Evolutionary conservation across 1,284 basidiomycete genomes (phyloP).

Genomic region (Leccinum griseonigrum): DNA sequence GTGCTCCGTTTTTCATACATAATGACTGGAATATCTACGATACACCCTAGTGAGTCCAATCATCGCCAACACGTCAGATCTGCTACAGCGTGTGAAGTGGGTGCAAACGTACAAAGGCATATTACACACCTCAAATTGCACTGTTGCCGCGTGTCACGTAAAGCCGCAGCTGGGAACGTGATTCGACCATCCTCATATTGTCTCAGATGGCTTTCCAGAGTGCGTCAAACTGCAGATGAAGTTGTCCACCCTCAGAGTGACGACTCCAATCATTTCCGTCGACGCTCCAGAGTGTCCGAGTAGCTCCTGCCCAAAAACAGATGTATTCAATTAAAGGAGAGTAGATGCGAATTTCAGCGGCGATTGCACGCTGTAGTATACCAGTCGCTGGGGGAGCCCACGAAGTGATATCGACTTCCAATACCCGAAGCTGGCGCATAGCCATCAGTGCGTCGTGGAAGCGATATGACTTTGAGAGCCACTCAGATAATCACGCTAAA

Average conservation of each 20-base stretch:
- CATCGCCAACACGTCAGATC: constrained; percentile 20
- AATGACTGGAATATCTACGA: constrained; percentile 30
- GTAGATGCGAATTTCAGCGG: constrained; percentile 33
- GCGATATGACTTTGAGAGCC: constrained; percentile 23
- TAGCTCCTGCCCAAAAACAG: constrained; percentile 30
- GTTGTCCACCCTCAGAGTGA: constrained; percentile 27
- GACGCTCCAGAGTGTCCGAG: constrained; percentile 29
- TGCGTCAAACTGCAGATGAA: constrained; percentile 26
- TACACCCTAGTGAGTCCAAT: constrained; percentile 21
- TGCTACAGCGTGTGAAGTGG: constrained; percentile 16
- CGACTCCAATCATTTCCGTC: constrained; percentile 36
- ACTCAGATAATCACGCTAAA: constrained; percentile 20
- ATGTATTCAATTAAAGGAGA: constrained; percentile 28
- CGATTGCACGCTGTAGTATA: constrained; percentile 27
- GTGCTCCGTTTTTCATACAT: constrained; percentile 30
- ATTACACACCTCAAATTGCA: constrained; percentile 22
- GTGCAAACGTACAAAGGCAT: constrained; percentile 27
- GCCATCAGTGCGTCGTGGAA: constrained; percentile 28
- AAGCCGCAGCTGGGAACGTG: constrained; percentile 17
- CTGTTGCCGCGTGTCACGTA: constrained; percentile 27
- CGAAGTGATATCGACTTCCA: constrained; percentile 29
- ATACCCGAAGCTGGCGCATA: constrained; percentile 26
- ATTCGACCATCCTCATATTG: constrained; percentile 8
- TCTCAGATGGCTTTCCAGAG: constrained; percentile 29
- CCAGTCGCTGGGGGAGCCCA: constrained; percentile 29